Evolutionary conservation across 345 rosid species (phyloP).

Genomic region (Carallia pectinifolia): DNA sequence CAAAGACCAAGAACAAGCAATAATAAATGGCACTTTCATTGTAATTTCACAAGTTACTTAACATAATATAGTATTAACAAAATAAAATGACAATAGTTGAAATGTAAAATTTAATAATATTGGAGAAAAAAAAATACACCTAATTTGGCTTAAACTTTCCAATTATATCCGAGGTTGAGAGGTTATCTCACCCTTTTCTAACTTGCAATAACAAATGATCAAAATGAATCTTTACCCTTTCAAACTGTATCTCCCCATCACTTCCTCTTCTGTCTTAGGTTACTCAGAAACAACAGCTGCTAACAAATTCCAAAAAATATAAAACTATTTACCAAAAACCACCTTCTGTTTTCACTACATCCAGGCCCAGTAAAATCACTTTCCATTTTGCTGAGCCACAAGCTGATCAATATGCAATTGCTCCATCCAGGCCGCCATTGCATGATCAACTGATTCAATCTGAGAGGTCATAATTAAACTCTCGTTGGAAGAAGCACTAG

Average conservation of each 20-base stretch:
- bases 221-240: slow-evolving; percentile 36
- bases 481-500: slow-evolving; percentile 30
- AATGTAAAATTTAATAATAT: slow-evolving; percentile 30
- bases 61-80: slow-evolving; percentile 6
- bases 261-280: slow-evolving; percentile 21
- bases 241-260: slow-evolving; percentile 19
- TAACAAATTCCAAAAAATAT: slow-evolving; percentile 23
- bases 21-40: neutral
- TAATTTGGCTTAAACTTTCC: slow-evolving; percentile 27
- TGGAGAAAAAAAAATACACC: slow-evolving; percentile 19
- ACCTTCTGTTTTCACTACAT: slow-evolving; percentile 36
- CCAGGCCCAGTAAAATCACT: slow-evolving; percentile 23
- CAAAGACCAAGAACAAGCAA: no score
- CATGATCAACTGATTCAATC: slow-evolving; percentile 52
- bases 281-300: slow-evolving; percentile 30
- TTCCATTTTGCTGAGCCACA: slow-evolving; percentile 84
- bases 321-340: slow-evolving; percentile 52
- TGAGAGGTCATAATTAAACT: slow-evolving; percentile 34
- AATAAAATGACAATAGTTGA: slow-evolving; percentile 29
- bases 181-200: slow-evolving; percentile 36
- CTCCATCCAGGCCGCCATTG: slow-evolving; percentile 50
- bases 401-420: slow-evolving; percentile 48
- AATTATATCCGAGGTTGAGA: slow-evolving; percentile 26
- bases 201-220: slow-evolving; percentile 46
- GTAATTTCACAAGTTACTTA: slow-evolving; percentile 22